Evolutionary conservation across 1,139 yeast species (phyloP).

Genomic region (Diutina ranongensis): DNA sequence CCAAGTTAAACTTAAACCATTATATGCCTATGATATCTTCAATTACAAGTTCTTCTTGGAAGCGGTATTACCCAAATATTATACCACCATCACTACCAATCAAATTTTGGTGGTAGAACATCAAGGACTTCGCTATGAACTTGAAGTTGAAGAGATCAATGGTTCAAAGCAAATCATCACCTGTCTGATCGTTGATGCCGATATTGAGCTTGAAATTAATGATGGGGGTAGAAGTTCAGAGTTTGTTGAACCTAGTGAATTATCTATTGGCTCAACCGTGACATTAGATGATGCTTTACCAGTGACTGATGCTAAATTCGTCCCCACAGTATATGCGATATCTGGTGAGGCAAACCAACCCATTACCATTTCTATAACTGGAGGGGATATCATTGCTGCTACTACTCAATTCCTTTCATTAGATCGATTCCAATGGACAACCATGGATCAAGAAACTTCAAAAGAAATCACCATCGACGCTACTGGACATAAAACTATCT

Average conservation of each 20-base stretch:
- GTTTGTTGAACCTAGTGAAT: background rate
- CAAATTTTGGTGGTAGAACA: constrained; percentile 2
- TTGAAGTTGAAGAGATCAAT: background rate
- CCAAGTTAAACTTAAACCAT: background rate
- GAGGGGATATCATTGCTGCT: background rate
- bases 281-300: background rate
- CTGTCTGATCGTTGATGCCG: background rate
- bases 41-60: constrained; percentile 5
- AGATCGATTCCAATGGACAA: constrained; percentile 3
- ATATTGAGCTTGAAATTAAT: constrained; percentile 3
- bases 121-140: background rate
- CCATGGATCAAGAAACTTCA: background rate
- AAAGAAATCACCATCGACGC: background rate
- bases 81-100: background rate
- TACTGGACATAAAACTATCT: background rate
- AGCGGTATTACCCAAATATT: constrained; percentile 1
- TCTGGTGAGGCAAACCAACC: background rate
- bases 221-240: background rate
- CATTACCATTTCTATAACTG: background rate
- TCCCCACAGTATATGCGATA: background rate
- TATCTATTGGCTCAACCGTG: background rate
- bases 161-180: background rate
- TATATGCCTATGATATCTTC: background rate
- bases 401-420: background rate
- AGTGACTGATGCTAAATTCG: background rate